Conservation (phyloP, 2,329 filamentous ascomycete genomes). For the Hypoxylon sp. region DNA sequence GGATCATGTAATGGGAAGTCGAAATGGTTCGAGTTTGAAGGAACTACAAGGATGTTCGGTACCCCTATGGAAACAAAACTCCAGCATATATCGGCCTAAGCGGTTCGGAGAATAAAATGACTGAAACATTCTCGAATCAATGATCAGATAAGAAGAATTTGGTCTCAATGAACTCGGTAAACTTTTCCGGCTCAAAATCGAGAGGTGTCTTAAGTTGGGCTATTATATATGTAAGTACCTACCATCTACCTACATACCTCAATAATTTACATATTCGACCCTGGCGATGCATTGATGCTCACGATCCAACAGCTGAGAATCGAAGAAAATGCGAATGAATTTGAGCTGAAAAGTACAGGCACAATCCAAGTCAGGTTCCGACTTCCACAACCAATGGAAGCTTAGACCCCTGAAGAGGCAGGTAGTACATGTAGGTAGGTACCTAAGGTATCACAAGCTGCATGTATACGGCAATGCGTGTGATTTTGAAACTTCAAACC, state of each 20-base stretch:
- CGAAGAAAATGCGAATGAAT: too few relatives aligned
- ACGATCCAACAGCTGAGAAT: constrained; percentile 8
- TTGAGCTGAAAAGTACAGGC: neutral
- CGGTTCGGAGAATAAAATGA: constrained; percentile 31
- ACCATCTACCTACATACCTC: too few relatives aligned
- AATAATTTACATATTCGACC: too few relatives aligned
- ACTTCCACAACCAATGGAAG: constrained; percentile 27
- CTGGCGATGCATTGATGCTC: too few relatives aligned
- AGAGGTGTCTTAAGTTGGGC: neutral
- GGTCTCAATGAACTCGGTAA: neutral
- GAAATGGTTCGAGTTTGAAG: neutral
- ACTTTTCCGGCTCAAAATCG: neutral
- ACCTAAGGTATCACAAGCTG: constrained; percentile 21
- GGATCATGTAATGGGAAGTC: neutral
- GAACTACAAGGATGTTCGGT: neutral
- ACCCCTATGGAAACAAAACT: neutral
- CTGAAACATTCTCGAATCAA: constrained; percentile 33
- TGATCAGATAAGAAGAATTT: constrained; percentile 11
- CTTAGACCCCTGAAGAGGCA: constrained; percentile 6
- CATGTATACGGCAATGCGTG: constrained; percentile 20
- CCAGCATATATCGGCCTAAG: neutral
- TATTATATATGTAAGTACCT: too few relatives aligned
- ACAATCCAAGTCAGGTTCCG: neutral
- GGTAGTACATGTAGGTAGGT: neutral
- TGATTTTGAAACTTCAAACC: constrained; percentile 29